A percentile compares a stretch with the other conserved stretches of the same genome.
These are phyloP conservation scores for Mangifera indica DNA, from an alignment of 345 rosid genomes.

Conservation along the genomic window DNA sequence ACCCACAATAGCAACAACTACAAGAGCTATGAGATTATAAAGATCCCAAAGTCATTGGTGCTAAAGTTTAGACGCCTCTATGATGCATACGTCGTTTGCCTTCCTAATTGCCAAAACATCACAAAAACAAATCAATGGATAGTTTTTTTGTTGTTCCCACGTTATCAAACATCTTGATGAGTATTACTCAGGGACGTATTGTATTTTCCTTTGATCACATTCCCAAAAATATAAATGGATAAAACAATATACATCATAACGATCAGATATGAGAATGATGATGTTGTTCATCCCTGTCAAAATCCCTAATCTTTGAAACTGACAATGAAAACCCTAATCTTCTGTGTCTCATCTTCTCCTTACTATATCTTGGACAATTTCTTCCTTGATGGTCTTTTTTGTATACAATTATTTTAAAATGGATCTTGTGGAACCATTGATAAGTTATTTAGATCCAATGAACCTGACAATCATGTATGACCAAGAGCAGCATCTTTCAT, in stretches of 20 bases:
- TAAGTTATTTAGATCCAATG: conserved; percentile 30
- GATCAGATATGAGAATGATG: not conserved
- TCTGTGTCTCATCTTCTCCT: not conserved
- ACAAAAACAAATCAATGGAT: too few relatives aligned
- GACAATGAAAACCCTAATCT: not conserved
- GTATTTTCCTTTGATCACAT: too few relatives aligned
- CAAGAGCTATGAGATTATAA: too few relatives aligned
- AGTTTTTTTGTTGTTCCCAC: too few relatives aligned
- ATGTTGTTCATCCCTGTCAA: not conserved
- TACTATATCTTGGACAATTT: not conserved
- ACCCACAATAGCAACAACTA: too few relatives aligned
- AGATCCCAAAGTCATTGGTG: too few relatives aligned
- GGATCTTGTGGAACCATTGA: conserved; percentile 8
- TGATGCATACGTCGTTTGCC: too few relatives aligned
- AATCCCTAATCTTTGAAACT: not conserved
- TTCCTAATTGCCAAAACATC: too few relatives aligned
- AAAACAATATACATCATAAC: not conserved
- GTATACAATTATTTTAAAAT: not conserved
- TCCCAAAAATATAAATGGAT: too few relatives aligned
- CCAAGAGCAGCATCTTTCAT: conserved; percentile 60
- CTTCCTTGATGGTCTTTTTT: not conserved
- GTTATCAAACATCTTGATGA: too few relatives aligned
- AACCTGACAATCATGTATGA: conserved; percentile 45
- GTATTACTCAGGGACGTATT: too few relatives aligned
- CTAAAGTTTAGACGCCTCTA: too few relatives aligned